Base-by-base conservation (phyloP, 306 rosid genomes). In the Glycine latifolia region DNA sequence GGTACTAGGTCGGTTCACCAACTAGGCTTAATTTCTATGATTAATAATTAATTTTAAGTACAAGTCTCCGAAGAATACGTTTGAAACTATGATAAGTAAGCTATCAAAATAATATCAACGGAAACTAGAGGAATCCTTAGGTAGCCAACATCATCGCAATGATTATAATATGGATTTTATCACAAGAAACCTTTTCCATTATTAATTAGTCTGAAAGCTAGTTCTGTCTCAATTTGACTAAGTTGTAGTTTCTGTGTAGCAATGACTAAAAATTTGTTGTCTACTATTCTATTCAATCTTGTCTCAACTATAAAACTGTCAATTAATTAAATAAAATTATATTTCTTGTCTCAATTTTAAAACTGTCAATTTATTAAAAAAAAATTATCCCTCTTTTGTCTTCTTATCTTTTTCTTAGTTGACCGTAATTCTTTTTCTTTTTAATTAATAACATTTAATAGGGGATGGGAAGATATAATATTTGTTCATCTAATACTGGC, bases 1-100 rank as follows among this genome's bases (percentile, higher is more conserved):
- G 16, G 49, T 26, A 75, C 75, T 73, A 41, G 76, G 82, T 72
- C 70, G 72, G 89, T 60, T 82, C 84, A 82, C 89, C 86, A 79
- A 82, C 87, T 63, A 20, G 70, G 68, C 81, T 74, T 44, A 63
- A 53, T 47, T 78, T 79, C 67, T 46, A 17, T 20, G 68, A 48
- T 55, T 47, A 71, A 76, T 76, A 46, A 52, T 77, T 37, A 7
- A 75, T 75, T 35, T 79, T 78, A 35, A 33, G 63, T 50, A 75
- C 66, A 44, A 82, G 81, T 71, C 71, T 70, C 33, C 12, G 16
- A 78, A 82, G 68, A 61, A 74, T 69, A 16, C 43, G 50, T 85
- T 61, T 85, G 70, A 49, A 81, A 43, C 37, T 55, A 31, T 71
- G 44, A 10, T 50, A 77, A 65, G 78, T 72, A 68, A 79, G 61